Base-by-base conservation (phyloP, 1,284 basidiomycete species). In the Cryptococcus wingfieldii region DNA sequence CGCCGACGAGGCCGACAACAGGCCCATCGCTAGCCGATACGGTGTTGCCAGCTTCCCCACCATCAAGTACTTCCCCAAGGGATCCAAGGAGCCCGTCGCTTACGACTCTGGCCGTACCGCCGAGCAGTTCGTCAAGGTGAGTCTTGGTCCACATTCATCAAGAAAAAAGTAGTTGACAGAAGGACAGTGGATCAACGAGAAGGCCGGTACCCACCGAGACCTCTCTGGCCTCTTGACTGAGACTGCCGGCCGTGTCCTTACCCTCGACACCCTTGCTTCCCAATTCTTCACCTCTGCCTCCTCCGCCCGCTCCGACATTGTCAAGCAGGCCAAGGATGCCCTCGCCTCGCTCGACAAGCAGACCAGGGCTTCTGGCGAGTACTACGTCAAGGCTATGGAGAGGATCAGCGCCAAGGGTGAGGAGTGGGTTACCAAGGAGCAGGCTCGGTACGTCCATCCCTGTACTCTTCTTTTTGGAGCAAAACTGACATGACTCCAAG, bases 11-110 rank as follows among this genome's bases (percentile, higher is more conserved):
- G 82, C 84, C 59, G 80, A 81, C 67, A 95, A 96, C 82, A 82
- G 83, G 66, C 83, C 82, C 27, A 77, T 97, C 55, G 86, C 87
- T n/a, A 66, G 77, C 48, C 83, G 84, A 67, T 93, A 91, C 71
- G 87, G 81, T 13, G 82, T 96, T 58, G 74, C 77, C 41, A 83
- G 84, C 59, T 89, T 81, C 85, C 95, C 95, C 0, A 98, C 93
- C 16, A 85, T 98, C 80, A 93, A 90, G 76, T 96, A 95, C 82
- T 97, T 94, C 85, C 83, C 89, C 67, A 86, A 86, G 72, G 89
- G 81, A 59, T 53, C 52, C 38, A 63, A 68, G 51, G 79, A 83
- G 61, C 83, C 84, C 12, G 79, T 85, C 53, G 78, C 77, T 23
- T 96, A 96, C 76, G 52, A 61, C 19, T 50, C 54, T 23, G 74